phyloP scores from a whole-genome alignment of 345 rosid species.

The Ricinus communis region DNA sequence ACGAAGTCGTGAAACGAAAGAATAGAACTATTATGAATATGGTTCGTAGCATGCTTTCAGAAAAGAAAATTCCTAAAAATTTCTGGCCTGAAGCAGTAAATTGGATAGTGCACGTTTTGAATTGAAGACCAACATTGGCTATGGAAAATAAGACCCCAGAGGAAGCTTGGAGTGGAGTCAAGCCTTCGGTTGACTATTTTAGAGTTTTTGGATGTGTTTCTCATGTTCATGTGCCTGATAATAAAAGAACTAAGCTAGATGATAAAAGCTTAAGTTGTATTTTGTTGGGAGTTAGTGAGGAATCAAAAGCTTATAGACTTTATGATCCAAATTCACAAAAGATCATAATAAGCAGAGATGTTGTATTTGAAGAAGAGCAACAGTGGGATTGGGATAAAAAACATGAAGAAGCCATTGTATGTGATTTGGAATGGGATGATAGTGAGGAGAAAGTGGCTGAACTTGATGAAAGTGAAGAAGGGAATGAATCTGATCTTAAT shows the following conservation, averaged over 20 bases:
- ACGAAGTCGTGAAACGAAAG: neutral
- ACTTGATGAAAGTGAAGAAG: neutral
- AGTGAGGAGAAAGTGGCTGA: neutral
- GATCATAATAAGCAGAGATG: neutral
- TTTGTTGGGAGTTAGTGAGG: neutral
- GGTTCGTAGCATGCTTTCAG: too few species aligned
- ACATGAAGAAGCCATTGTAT: neutral
- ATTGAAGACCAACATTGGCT: neutral
- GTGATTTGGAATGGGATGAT: neutral
- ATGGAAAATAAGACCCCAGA: neutral
- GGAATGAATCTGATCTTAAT: neutral
- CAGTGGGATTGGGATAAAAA: neutral
- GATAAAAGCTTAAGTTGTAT: neutral
- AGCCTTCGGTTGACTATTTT: neutral
- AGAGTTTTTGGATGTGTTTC: neutral
- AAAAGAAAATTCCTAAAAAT: too few species aligned
- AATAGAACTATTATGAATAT: constrained; percentile 5
- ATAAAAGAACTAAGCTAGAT: neutral
- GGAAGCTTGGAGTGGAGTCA: too few species aligned
- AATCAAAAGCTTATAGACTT: neutral
- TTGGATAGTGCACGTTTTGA: constrained; percentile 1
- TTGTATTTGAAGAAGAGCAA: neutral
- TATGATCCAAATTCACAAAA: neutral
- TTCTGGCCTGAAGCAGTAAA: too few species aligned
- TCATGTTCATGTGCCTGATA: neutral